These are phyloP conservation scores for Nannizzia gypsea DNA, from an alignment of 2,329 filamentous ascomycete genomes.

Conservation along the genomic window DNA sequence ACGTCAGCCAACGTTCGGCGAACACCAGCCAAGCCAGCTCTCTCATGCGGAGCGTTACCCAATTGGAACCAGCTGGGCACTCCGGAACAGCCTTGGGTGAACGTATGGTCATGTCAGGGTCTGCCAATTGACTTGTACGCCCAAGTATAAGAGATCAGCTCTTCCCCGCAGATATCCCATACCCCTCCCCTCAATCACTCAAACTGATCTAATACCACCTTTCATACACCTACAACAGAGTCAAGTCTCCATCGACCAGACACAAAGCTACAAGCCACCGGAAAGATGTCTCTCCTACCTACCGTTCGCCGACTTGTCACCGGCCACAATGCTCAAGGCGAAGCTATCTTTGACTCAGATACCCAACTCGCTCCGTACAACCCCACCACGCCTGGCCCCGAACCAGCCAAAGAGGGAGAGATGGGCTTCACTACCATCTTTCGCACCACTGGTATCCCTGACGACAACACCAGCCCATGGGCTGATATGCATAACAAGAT, in stretches of 20 bases:
- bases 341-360: constrained; percentile 21
- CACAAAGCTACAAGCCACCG: not conserved
- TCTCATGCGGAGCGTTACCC: not conserved
- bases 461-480: constrained; percentile 15
- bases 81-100: not conserved
- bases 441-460: constrained; percentile 17
- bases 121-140: not conserved
- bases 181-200: not conserved
- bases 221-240: not conserved
- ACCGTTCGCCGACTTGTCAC: constrained; percentile 18
- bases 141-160: not conserved
- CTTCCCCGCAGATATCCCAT: not conserved
- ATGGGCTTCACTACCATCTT: constrained; percentile 20
- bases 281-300: constrained; percentile 7
- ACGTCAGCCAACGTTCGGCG: not conserved
- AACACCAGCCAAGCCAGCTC: not conserved
- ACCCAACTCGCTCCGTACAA: constrained; percentile 17
- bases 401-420: constrained; percentile 10
- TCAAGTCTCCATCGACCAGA: not conserved
- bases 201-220: not conserved
- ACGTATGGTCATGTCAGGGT: not conserved
- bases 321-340: constrained; percentile 19
- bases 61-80: not conserved
- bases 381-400: constrained; percentile 10
- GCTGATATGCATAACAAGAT: constrained; percentile 18